A percentile compares a stretch with the other conserved stretches of the same genome.
phyloP scores from a whole-genome alignment of 2,329 filamentous ascomycete species.

The Monilinia laxa region DNA sequence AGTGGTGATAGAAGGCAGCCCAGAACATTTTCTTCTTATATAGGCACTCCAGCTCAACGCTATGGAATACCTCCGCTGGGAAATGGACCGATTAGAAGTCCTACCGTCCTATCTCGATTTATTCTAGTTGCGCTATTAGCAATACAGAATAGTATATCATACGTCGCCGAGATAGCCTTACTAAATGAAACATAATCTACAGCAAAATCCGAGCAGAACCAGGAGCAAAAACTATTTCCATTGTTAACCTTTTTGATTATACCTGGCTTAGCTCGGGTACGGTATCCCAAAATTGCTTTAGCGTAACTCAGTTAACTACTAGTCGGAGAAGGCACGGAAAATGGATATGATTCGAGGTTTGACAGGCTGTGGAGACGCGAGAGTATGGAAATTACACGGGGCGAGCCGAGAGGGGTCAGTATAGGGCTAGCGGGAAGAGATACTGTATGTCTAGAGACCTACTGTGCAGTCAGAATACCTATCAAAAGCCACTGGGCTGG shows the following conservation, averaged over 20 bases:
- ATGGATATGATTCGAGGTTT: not conserved
- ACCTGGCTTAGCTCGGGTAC: too few relatives aligned
- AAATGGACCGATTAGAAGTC: not conserved
- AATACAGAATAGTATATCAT: too few relatives aligned
- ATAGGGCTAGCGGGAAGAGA: not conserved
- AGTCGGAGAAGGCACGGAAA: not conserved
- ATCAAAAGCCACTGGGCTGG: not conserved
- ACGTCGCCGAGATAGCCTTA: too few relatives aligned
- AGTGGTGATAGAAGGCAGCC: not conserved
- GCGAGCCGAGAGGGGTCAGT: not conserved
- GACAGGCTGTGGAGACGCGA: not conserved
- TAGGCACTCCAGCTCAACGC: not conserved
- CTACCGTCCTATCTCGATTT: not conserved
- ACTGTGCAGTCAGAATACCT: conserved; percentile 5
- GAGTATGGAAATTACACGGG: not conserved
- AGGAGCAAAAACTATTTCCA: too few relatives aligned
- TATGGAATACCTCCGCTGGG: not conserved
- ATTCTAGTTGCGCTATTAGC: too few relatives aligned
- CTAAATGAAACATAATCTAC: too few relatives aligned
- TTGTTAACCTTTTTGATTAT: too few relatives aligned
- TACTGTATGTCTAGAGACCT: not conserved
- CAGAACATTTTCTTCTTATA: not conserved
- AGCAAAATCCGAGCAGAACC: too few relatives aligned
- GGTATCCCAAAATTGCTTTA: too few relatives aligned
- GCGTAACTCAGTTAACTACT: too few relatives aligned